phyloP scores from a whole-genome alignment of 2,329 filamentous ascomycete genomes.

The Hypoxylon sp. region DNA sequence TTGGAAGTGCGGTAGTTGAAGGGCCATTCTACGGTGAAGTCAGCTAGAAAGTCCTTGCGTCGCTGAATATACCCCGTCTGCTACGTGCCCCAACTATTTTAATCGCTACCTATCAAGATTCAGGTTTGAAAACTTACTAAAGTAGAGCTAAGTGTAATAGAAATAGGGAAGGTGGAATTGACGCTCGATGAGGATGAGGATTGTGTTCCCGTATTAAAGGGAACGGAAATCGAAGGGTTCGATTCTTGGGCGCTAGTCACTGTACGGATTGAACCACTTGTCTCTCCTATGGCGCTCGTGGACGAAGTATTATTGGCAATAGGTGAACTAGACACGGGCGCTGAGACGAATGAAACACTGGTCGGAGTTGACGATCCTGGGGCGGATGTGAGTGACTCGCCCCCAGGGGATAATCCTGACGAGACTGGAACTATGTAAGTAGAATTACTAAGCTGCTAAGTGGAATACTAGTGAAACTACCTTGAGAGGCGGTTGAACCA shows the following conservation, averaged over 20 bases:
- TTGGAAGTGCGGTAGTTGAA: conserved; percentile 3
- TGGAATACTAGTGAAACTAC: conserved; percentile 19
- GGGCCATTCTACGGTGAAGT: conserved; percentile 19
- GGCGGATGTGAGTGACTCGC: conserved; percentile 12
- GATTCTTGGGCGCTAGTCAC: conserved; percentile 20
- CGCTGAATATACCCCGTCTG: neutral
- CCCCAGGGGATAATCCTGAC: conserved; percentile 12
- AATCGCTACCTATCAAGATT: neutral
- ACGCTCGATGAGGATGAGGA: neutral
- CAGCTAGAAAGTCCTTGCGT: neutral
- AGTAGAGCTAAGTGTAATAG: conserved; percentile 8
- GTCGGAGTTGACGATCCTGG: conserved; percentile 9
- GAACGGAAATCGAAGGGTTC: neutral
- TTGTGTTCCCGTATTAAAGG: neutral
- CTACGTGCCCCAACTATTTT: neutral
- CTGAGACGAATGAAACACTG: conserved; percentile 5
- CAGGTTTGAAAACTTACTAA: conserved; percentile 23
- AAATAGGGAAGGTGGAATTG: conserved; percentile 8
- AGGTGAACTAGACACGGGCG: conserved; percentile 5
- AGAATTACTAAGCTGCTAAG: neutral
- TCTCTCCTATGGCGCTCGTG: conserved; percentile 17
- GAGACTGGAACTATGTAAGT: conserved; percentile 27
- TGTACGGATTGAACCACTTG: conserved; percentile 21
- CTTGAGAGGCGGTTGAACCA: conserved; percentile 14
- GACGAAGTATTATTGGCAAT: conserved; percentile 21